phyloP scores from a whole-genome alignment of 2,329 filamentous ascomycete genomes.

The Alternaria triticimaculans region DNA sequence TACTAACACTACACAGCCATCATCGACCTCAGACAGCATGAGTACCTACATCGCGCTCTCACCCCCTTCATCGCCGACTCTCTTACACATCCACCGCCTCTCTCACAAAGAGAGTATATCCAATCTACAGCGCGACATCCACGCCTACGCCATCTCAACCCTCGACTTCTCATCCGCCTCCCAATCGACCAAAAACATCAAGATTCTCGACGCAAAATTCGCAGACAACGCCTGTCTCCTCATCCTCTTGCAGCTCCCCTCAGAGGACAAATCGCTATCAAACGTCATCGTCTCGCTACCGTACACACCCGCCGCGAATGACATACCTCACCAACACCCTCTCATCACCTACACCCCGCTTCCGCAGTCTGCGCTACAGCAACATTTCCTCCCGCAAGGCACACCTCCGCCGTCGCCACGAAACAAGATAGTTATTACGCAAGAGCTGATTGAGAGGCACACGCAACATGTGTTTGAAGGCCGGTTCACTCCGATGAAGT shows the following conservation, averaged over 20 bases:
- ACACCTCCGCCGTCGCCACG: neutral
- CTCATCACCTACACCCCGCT: conserved; percentile 14
- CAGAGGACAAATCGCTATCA: neutral
- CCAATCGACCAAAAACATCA: conserved; percentile 52
- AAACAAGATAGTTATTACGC: conserved; percentile 6
- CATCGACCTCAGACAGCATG: conserved; percentile 13
- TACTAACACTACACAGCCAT: conserved; percentile 3
- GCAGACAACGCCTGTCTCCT: conserved; percentile 68
- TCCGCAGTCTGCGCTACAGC: conserved; percentile 3
- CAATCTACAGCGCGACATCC: conserved; percentile 41
- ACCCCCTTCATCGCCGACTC: conserved; percentile 8
- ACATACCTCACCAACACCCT: conserved; percentile 26
- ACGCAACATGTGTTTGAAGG: conserved; percentile 58
- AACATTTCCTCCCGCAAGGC: conserved; percentile 1
- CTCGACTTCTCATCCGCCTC: conserved; percentile 43
- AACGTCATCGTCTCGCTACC: conserved; percentile 42
- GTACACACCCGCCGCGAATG: neutral
- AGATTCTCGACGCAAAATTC: conserved; percentile 71
- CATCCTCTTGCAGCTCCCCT: conserved; percentile 58
- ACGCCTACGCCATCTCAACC: conserved; percentile 61
- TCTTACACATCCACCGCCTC: conserved; percentile 40
- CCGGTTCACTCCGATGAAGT: conserved; percentile 56
- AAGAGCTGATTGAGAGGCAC: conserved; percentile 20
- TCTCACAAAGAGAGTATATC: conserved; percentile 50
- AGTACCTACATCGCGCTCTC: conserved; percentile 38